Percentiles rank a stretch among this genome's conserved stretches.
Evolutionary conservation across 331 rosid species (phyloP).

Genomic region (Quercus lobata): DNA sequence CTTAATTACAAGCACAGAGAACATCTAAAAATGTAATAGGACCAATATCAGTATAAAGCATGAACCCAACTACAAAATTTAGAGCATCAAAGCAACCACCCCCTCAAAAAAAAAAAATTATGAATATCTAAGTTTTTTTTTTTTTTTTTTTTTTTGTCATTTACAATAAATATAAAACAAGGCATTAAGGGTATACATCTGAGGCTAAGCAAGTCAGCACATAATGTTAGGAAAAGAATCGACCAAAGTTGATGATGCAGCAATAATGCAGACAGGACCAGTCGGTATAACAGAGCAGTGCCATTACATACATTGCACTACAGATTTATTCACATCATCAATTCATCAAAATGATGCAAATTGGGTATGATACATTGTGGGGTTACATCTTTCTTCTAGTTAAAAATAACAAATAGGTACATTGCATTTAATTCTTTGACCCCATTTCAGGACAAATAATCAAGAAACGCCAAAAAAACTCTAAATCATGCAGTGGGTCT

Average conservation of each 20-base stretch:
- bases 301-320: not conserved
- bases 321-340: not conserved
- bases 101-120: no score
- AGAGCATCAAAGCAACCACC: no score
- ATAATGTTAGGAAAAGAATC: not conserved
- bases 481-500: not conserved
- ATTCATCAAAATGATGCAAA: not conserved
- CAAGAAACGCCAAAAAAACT: not conserved
- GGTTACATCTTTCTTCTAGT: not conserved
- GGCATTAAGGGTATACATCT: no score
- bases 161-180: no score
- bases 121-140: no score
- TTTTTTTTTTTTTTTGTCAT: no score
- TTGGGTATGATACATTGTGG: slow-evolving; percentile 7
- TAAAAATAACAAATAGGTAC: not conserved
- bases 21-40: no score
- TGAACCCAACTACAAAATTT: no score
- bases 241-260: not conserved
- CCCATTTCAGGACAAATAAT: slow-evolving; percentile 1
- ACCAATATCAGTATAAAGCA: no score
- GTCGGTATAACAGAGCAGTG: slow-evolving; percentile 3
- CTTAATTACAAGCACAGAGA: not conserved
- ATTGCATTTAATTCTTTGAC: not conserved
- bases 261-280: not conserved
- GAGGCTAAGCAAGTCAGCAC: not conserved